Base-by-base conservation (phyloP, 108 stramenopile species). In the Cyclotella baltica region DNA sequence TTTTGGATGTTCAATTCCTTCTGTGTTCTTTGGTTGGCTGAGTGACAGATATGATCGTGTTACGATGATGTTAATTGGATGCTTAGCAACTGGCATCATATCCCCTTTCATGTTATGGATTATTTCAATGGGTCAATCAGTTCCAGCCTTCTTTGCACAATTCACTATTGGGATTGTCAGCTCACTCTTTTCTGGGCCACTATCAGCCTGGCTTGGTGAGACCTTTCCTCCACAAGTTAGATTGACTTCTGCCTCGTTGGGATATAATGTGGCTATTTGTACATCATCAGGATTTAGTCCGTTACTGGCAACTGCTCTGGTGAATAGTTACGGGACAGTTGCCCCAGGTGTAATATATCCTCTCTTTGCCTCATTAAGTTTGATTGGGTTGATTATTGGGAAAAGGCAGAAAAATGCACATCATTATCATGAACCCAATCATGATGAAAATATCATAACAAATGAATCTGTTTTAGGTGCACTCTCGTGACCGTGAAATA, bases 241-340 rank as follows among this genome's bases (percentile, higher is more conserved):
- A 3, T 62, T 93, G 30, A 89, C 92, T 10, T 83, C 80, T 28
- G 88, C 77, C 25, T 73, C 83, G 13, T 33, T 93, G 20, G 88
- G 92, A 13, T 93, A 90, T 46, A 80, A 90, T 58, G 58, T 90
- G 34, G 85, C 85, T 8, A 87, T 86, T 52, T 83, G 83, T 23
- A 65, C 86, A 38, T 78, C 85, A 19, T 88, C 85, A 19, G 92
- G 87, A 0, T 87, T 88, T 51, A 71, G 78, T 56, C 92, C 92
- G 2, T 70, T 81, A 18, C 70, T 93, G 38, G 88, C 92, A 20
- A 90, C 92, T 31, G 65, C 65, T 0, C 62, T 92, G 38, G 87
- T 75, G 22, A 62, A 80, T 57, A 61, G 53, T 25, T 48, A 56
- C 19, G 47, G 86, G 19, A 57, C 61, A 34, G 50, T 36, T 19